Evolutionary conservation across 768 basidiomycete genomes (phyloP), one percentile per base, ranked within the genome.

Genomic region (Hirschioporus abietinus): DNA sequence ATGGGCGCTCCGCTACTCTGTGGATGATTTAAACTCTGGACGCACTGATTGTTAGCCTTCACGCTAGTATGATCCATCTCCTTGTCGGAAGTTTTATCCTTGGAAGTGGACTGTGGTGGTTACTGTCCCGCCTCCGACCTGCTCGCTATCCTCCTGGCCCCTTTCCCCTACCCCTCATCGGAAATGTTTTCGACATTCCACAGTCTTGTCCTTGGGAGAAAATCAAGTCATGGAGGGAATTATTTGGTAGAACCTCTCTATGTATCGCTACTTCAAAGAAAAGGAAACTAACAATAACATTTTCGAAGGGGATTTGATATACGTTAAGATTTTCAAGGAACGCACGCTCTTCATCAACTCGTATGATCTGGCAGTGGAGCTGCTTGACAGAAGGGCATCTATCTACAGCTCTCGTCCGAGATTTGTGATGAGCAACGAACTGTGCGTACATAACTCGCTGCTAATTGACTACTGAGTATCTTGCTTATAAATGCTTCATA

Each of bases 171-270:
- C 86, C 81, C 8, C 26, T 87, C 18, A 72, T 87, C 30, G 87
- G 86, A 18, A 87, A 84, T 68, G 70, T 84, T 12, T 74, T 84
- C 30, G 82, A 85, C 68, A 82, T 87, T 80, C 83, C 86, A 3
- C 42, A 3, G 42, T 52, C 42, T 20, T 15, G 42, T 52, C 42
- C 42, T 12, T 52, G 42, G 42, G 20, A 52, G 12, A 52, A 5
- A 20, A 52, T 52, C 20, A 52, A 20, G 20, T 5, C 20, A 20
- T 52, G 42, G 42, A 52, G 15, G 15, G 20, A 20, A 52, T 1
- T 15, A 52, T 52, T 15, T 20, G 42, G 42, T 52, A 20, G 20
- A 30, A 30, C 30, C 8, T 30, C 30, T 30, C 30, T 8, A 20
- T 52, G 42, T 15, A 5, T 3, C 15, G 42, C 42, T 15, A 1